Evolutionary conservation across 805 yeast species (phyloP), one percentile per base, ranked within the genome.

Genomic region (Metschnikowia lochheadii): DNA sequence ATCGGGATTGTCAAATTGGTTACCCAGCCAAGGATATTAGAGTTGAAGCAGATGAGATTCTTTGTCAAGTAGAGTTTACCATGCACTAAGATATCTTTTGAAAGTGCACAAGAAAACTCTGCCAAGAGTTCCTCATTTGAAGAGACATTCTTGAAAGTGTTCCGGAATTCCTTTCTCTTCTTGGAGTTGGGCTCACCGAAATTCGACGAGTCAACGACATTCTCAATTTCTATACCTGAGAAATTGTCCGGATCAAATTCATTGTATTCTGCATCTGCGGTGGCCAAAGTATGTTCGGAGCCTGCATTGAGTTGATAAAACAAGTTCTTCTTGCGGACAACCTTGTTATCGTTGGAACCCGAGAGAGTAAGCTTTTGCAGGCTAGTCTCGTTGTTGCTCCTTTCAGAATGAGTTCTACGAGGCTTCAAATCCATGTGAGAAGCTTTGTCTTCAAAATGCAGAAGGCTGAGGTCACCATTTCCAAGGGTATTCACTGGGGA

Each of bases 21-120:
- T 1, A 81, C 82, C 76, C 84, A 78, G 0, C 89, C 89, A 50
- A 85, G 69, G 42, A 85, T 77, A 56, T 83, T 84, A 1, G 89
- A 82, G 55, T 82, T 81, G 65, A 85, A 85, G 57, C 84, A 77
- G 15, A 85, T 64, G 57, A 75, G 76, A 49, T 72, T 69, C 49
- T 80, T 81, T 39, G 83, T 75, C 6, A 85, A 64, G 63, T 80
- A 85, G 61, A 85, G 60, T 53, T 79, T 75, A 15, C 91, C 91
- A 54, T 85, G 91, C 15, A 83, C 73, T 32, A 85, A 65, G 37
- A 85, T 82, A 56, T 85, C 90, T 48, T 78, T 75, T 17, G 83
- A 81, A 31, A 79, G 69, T 0, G 90, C 90, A 68, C 90, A 84
- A 17, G 81, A 75, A 58, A 70, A 81, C 55, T 83, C 89, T 26